phyloP scores from a whole-genome alignment of 768 basidiomycete genomes.

The Kwoniella bestiolae region DNA sequence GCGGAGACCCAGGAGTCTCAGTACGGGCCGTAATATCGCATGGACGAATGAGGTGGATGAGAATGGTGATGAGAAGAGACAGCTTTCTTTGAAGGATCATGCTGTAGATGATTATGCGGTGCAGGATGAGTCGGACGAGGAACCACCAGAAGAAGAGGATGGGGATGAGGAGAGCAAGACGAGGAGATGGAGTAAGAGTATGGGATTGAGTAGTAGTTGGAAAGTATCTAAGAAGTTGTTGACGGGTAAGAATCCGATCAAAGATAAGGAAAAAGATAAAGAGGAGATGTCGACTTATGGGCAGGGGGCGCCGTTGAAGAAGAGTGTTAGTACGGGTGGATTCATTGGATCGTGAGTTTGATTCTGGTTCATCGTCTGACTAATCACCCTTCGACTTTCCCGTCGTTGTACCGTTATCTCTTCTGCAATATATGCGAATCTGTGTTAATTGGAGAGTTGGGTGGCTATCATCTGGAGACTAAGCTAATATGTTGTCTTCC shows the following conservation, averaged over 20 bases:
- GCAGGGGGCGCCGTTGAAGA: conserved; percentile 51
- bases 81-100: conserved; percentile 35
- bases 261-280: conserved; percentile 25
- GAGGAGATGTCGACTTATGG: conserved; percentile 8
- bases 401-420: no score
- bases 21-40: conserved; percentile 49
- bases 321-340: conserved; percentile 56
- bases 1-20: conserved; percentile 60
- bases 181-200: conserved; percentile 50
- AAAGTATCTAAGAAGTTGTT: conserved; percentile 57
- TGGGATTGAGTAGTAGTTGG: conserved; percentile 44
- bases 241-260: conserved; percentile 29
- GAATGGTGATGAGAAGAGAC: conserved; percentile 35
- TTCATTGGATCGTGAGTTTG: conserved; percentile 51
- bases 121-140: conserved; percentile 31
- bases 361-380: no score
- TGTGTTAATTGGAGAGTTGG: no score
- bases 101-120: conserved; percentile 12
- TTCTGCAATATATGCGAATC: no score
- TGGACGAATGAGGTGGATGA: conserved; percentile 34
- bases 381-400: no score
- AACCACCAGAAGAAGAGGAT: conserved; percentile 26
- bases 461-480: no score
- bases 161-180: conserved; percentile 31
- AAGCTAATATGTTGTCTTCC: background rate